These are phyloP conservation scores for Naegleria gruberi DNA, from an alignment of 208 protist species.

Conservation along the genomic window DNA sequence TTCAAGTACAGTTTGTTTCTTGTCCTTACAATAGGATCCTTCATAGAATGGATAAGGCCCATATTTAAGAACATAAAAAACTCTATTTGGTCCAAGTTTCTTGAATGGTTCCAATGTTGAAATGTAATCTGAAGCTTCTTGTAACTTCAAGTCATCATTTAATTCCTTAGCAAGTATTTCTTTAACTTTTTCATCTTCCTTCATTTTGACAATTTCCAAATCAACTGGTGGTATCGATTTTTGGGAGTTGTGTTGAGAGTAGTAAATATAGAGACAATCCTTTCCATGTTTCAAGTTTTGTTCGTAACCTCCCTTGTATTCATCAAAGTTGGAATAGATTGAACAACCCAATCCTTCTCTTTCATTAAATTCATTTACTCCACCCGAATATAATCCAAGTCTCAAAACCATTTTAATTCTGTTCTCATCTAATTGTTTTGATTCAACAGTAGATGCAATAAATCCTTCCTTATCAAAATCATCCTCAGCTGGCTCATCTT, in stretches of 20 bases:
- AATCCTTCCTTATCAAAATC: not conserved
- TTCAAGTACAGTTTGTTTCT: not conserved
- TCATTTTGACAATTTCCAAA: not conserved
- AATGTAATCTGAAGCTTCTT: not conserved
- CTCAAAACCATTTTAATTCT: not conserved
- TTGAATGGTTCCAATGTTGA: not conserved
- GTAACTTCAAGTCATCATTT: not conserved
- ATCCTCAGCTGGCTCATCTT: not conserved
- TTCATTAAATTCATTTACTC: not conserved
- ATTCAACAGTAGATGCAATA: not conserved
- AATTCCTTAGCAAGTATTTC: not conserved
- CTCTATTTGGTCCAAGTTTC: not conserved
- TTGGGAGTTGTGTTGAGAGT: not conserved
- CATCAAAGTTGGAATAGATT: not conserved
- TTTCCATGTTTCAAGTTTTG: not conserved
- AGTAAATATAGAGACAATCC: not conserved
- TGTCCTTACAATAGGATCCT: not conserved
- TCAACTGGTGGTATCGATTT: not conserved
- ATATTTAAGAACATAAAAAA: constrained; percentile 1
- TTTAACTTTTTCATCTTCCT: not conserved
- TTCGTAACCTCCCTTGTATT: not conserved
- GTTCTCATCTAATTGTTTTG: not conserved
- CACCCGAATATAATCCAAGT: not conserved
- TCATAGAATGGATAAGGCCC: constrained; percentile 16
- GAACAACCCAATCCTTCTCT: not conserved